phyloP scores from a whole-genome alignment of 1,284 basidiomycete genomes.

The Malassezia psittaci region DNA sequence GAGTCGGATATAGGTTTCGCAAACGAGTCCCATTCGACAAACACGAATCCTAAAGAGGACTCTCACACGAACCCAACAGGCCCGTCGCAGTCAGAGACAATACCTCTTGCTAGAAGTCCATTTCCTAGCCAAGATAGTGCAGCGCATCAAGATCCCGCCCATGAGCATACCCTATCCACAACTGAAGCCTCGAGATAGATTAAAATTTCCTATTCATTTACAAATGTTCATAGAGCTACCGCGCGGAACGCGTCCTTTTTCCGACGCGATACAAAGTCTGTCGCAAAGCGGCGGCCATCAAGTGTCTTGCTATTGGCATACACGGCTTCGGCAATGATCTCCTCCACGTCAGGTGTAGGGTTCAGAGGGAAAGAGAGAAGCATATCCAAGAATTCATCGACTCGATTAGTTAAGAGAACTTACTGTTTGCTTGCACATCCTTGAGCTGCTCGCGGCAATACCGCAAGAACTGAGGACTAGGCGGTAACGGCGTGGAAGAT shows the following conservation, averaged over 20 bases:
- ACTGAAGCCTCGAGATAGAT: background rate
- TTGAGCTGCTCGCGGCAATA: slow-evolving; percentile 82
- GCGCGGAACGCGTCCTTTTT: slow-evolving; percentile 52
- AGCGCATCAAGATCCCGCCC: background rate
- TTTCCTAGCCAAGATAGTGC: background rate
- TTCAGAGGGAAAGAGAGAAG: slow-evolving; percentile 48
- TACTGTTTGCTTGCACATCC: slow-evolving; percentile 54
- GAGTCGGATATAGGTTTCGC: no score
- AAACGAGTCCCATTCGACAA: no score
- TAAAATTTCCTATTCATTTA: no score
- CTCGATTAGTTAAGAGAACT: background rate
- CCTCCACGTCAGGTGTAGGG: slow-evolving; percentile 42
- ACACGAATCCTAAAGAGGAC: no score
- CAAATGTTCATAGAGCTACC: slow-evolving; percentile 7
- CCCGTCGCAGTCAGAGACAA: no score
- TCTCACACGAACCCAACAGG: no score
- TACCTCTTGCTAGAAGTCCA: no score
- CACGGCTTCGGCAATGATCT: slow-evolving; percentile 51
- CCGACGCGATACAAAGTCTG: slow-evolving; percentile 75
- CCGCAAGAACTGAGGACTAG: slow-evolving; percentile 68
- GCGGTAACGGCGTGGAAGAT: background rate
- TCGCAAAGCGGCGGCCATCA: slow-evolving; percentile 84
- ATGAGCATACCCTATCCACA: background rate
- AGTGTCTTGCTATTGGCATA: slow-evolving; percentile 88
- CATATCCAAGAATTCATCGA: slow-evolving; percentile 49